Evolutionary conservation across 352 stramenopile species (phyloP).

Genomic region (Pythium scleroteichum): DNA sequence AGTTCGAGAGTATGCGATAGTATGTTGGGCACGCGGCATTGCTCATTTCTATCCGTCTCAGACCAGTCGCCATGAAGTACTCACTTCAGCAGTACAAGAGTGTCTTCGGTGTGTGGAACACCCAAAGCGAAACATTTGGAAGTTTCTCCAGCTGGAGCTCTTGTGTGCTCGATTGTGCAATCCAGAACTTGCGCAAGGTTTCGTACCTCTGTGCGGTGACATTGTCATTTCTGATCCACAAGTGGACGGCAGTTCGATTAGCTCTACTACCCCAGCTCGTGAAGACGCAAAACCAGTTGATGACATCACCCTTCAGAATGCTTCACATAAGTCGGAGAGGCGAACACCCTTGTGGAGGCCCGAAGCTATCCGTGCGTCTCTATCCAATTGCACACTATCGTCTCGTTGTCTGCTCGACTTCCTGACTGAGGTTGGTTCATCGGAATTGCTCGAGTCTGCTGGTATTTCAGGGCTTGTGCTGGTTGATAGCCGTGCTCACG

Average conservation of each 20-base stretch:
- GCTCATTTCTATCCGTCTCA: conserved; percentile 78
- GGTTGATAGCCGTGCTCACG: conserved; percentile 45
- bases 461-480: conserved; percentile 32
- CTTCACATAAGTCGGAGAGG: conserved; percentile 60
- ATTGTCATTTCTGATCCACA: conserved; percentile 39
- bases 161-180: conserved; percentile 75
- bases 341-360: conserved; percentile 63
- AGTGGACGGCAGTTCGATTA: not conserved
- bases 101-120: conserved; percentile 42
- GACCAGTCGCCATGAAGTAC: conserved; percentile 52
- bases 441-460: conserved; percentile 55
- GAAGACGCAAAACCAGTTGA: conserved; percentile 49
- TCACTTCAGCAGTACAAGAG: conserved; percentile 55
- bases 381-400: conserved; percentile 63
- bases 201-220: conserved; percentile 71
- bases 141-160: conserved; percentile 77
- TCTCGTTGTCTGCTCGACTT: conserved; percentile 73
- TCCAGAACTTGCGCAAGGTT: conserved; percentile 73
- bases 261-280: not conserved
- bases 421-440: conserved; percentile 52
- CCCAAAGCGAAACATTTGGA: conserved; percentile 45
- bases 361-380: conserved; percentile 63
- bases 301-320: conserved; percentile 64
- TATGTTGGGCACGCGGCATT: conserved; percentile 69
- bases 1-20: conserved; percentile 69